Percentiles rank a stretch among this genome's conserved stretches.
phyloP scores from a whole-genome alignment of 495 filamentous ascomycete genomes.

The Daldinia grandis region DNA sequence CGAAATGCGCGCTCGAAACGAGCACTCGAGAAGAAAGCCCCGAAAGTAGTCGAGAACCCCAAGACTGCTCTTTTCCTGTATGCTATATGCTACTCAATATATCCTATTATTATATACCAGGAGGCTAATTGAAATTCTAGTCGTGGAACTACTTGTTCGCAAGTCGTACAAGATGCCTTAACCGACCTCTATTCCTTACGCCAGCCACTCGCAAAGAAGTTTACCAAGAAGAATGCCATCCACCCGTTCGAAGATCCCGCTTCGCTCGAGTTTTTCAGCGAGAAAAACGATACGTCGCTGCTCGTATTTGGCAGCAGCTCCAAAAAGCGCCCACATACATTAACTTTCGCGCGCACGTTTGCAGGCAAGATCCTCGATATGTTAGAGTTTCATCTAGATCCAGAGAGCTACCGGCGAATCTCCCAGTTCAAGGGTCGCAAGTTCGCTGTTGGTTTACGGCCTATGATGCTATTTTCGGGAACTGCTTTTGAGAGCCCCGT shows the following conservation, averaged over 20 bases:
- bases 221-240: slow-evolving; percentile 93
- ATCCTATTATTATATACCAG: not conserved
- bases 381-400: slow-evolving; percentile 84
- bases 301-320: slow-evolving; percentile 78
- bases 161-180: slow-evolving; percentile 79
- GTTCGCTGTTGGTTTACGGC: slow-evolving; percentile 82
- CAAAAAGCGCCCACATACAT: slow-evolving; percentile 92
- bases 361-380: slow-evolving; percentile 88
- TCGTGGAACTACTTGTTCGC: slow-evolving; percentile 80
- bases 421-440: slow-evolving; percentile 84
- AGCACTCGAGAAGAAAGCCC: slow-evolving; percentile 86
- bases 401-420: slow-evolving; percentile 69
- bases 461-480: slow-evolving; percentile 86
- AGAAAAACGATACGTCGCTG: slow-evolving; percentile 91
- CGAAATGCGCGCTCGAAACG: slow-evolving; percentile 94
- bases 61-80: slow-evolving; percentile 84
- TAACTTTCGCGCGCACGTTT: slow-evolving; percentile 87
- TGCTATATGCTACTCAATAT: slow-evolving; percentile 7
- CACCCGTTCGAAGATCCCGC: slow-evolving; percentile 92
- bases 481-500: slow-evolving; percentile 81
- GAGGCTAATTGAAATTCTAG: slow-evolving; percentile 22
- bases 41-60: slow-evolving; percentile 86
- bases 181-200: slow-evolving; percentile 84
- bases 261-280: slow-evolving; percentile 88
- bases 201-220: slow-evolving; percentile 79